A percentile compares a stretch with the other conserved stretches of the same genome.
These are phyloP conservation scores for Miscanthus sacchariflorus DNA, from an alignment of 202 grass and related monocot genomes.

Conservation along the genomic window DNA sequence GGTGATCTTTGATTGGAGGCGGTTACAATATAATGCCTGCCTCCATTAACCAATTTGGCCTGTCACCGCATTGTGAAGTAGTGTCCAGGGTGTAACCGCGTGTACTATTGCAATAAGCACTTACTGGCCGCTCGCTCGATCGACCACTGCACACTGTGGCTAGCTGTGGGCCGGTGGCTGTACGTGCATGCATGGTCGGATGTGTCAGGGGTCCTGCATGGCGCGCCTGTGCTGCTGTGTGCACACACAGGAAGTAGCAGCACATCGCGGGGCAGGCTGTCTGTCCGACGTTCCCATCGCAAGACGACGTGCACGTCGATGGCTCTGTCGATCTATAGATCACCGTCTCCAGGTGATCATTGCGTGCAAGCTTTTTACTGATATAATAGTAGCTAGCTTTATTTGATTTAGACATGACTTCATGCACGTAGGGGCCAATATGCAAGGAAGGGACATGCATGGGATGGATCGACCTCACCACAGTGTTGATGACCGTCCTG, in stretches of 20 bases:
- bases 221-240: not conserved
- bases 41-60: too few relatives aligned
- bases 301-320: slow-evolving; percentile 29
- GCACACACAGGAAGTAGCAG: not conserved
- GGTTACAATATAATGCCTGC: too few relatives aligned
- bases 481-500: slow-evolving; percentile 4
- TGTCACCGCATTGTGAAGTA: too few relatives aligned
- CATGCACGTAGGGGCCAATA: slow-evolving; percentile 12
- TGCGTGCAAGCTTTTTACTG: too few relatives aligned
- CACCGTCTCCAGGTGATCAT: not conserved
- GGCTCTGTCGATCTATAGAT: slow-evolving; percentile 4
- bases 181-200: not conserved
- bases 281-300: not conserved
- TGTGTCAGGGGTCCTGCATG: not conserved
- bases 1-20: too few relatives aligned
- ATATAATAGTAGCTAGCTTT: too few relatives aligned
- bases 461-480: not conserved
- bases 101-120: too few relatives aligned
- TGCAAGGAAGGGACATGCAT: not conserved
- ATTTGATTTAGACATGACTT: slow-evolving; percentile 7
- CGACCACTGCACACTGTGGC: not conserved
- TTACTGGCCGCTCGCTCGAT: too few relatives aligned
- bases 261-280: not conserved
- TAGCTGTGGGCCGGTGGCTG: not conserved
- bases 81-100: too few relatives aligned